Percentiles rank a stretch among this genome's conserved stretches.
phyloP scores from a whole-genome alignment of 75 land plant genomes.

The Selaginella tamariscina region DNA sequence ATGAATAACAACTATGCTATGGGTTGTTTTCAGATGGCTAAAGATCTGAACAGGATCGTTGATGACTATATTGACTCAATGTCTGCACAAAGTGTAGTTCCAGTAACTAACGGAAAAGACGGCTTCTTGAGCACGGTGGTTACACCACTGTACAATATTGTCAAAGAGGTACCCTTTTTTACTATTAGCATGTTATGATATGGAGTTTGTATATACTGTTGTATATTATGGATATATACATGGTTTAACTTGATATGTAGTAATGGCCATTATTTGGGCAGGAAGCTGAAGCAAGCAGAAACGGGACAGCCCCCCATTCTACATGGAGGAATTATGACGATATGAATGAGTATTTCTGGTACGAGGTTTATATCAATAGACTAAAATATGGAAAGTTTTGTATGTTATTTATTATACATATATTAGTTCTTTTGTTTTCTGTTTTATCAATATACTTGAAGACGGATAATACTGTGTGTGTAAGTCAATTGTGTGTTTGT shows the following conservation, averaged over 20 bases:
- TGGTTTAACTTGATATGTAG: not conserved
- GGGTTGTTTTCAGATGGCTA: slow-evolving; percentile 43
- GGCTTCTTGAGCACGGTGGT: slow-evolving; percentile 51
- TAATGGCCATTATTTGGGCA: slow-evolving; percentile 6
- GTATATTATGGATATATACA: not conserved
- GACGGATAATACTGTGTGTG: too few relatives aligned
- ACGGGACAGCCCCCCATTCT: slow-evolving; percentile 59
- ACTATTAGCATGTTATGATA: not conserved
- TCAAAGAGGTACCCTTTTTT: slow-evolving; percentile 28
- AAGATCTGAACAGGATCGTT: slow-evolving; percentile 51
- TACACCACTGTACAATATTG: slow-evolving; percentile 51
- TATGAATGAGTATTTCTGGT: slow-evolving; percentile 84
- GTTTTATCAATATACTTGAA: too few relatives aligned
- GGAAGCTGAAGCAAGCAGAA: slow-evolving; percentile 36
- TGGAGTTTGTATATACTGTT: not conserved
- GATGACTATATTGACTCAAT: slow-evolving; percentile 45
- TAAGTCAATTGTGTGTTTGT: not conserved
- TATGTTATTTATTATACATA: not conserved
- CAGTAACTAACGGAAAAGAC: slow-evolving; percentile 38
- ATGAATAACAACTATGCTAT: too few relatives aligned
- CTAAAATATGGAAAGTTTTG: not conserved
- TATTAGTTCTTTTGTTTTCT: not conserved
- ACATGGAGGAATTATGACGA: slow-evolving; percentile 93
- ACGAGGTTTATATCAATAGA: not conserved
- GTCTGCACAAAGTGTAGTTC: slow-evolving; percentile 34